Evolutionary conservation across 1,139 yeast genomes (phyloP).

Genomic region (Kodamaea fungicola): DNA sequence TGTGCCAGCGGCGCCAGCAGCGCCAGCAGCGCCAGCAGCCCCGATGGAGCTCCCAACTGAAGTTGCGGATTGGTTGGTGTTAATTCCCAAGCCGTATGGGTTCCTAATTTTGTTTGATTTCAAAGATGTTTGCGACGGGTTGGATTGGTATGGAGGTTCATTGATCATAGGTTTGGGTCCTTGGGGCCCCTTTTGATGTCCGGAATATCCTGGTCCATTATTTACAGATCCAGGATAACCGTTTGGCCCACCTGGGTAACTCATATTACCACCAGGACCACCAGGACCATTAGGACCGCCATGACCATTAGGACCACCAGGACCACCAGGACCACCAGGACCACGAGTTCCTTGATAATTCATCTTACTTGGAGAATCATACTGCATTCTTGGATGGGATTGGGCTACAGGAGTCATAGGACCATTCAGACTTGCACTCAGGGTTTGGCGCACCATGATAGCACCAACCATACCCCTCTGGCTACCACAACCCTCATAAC

Average conservation of each 20-base stretch:
- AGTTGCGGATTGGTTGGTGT: background rate
- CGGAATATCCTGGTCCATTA: background rate
- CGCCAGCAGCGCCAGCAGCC: slow-evolving; percentile 3
- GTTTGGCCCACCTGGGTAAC: background rate
- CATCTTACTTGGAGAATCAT: background rate
- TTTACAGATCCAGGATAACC: background rate
- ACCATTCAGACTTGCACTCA: slow-evolving; percentile 3
- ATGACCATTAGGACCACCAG: background rate
- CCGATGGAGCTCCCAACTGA: slow-evolving; percentile 1
- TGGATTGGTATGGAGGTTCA: no score
- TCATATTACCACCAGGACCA: background rate
- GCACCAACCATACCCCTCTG: slow-evolving; percentile 61
- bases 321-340: background rate
- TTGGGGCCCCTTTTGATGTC: no score
- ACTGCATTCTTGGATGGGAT: background rate
- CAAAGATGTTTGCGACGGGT: no score
- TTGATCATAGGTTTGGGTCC: no score
- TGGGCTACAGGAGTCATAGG: slow-evolving; percentile 4
- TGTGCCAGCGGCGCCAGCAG: slow-evolving; percentile 3
- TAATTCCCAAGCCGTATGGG: slow-evolving; percentile 4
- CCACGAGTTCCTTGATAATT: background rate
- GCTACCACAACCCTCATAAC: slow-evolving; percentile 85
- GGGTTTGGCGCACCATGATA: slow-evolving; percentile 16
- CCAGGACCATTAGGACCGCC: background rate
- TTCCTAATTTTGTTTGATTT: slow-evolving; percentile 2